Evolutionary conservation across 805 yeast species (phyloP).

Genomic region (Wickerhamiella domercqiae): DNA sequence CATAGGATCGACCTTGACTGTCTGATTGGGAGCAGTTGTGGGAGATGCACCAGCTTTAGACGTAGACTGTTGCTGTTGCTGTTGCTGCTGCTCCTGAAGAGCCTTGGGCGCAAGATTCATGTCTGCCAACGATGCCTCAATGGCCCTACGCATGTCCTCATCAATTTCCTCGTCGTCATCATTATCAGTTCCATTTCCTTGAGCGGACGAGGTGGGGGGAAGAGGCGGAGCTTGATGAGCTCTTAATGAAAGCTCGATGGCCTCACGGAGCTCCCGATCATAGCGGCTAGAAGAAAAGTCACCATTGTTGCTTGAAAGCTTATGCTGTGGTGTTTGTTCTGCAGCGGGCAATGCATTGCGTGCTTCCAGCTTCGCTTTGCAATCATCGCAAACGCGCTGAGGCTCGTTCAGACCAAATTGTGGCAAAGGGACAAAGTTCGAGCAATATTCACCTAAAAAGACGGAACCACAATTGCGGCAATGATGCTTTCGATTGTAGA

Average conservation of each 20-base stretch:
- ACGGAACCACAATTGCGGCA: constrained; percentile 97
- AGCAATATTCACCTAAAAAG: constrained; percentile 73
- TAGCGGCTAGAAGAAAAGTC: constrained; percentile 19
- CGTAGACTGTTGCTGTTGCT: neutral
- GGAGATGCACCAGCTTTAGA: neutral
- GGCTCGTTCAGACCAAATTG: constrained; percentile 75
- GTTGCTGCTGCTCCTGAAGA: neutral
- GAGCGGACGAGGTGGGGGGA: constrained; percentile 16
- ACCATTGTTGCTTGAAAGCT: constrained; percentile 7
- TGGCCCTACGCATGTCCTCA: constrained; percentile 84
- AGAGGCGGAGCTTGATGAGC: constrained; percentile 27
- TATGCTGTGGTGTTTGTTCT: constrained; percentile 9
- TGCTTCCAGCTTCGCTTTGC: constrained; percentile 45
- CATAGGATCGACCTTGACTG: neutral
- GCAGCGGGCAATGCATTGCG: constrained; percentile 20
- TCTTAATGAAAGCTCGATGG: constrained; percentile 61
- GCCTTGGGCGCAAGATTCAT: constrained; percentile 23
- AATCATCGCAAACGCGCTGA: constrained; percentile 87
- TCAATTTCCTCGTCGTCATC: constrained; percentile 46
- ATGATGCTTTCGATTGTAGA: constrained; percentile 85
- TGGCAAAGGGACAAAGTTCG: constrained; percentile 54
- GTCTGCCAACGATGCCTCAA: constrained; percentile 77
- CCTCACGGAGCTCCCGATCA: constrained; percentile 53
- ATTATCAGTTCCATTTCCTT: neutral
- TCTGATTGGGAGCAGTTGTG: neutral